phyloP scores from a whole-genome alignment of 495 filamentous ascomycete species.

The Penicillium goetzii region DNA sequence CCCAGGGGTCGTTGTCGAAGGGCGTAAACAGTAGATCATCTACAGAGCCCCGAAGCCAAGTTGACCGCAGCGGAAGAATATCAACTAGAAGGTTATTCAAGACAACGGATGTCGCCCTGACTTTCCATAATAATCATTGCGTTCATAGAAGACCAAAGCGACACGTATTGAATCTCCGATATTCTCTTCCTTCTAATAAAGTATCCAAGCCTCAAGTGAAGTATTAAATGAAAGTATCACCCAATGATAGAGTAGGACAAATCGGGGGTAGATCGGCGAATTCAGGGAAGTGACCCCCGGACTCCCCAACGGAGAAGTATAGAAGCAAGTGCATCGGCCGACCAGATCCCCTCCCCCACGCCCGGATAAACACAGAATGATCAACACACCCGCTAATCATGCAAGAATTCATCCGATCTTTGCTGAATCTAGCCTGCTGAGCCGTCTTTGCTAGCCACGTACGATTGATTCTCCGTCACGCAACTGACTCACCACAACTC shows the following conservation, averaged over 20 bases:
- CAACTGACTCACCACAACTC: neutral
- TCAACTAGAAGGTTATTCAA: neutral
- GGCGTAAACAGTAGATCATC: neutral
- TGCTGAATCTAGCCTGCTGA: neutral
- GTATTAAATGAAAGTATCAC: too few species aligned
- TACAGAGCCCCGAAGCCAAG: neutral
- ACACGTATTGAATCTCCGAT: too few species aligned
- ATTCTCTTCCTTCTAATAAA: too few species aligned
- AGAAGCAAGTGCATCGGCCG: conserved; percentile 33
- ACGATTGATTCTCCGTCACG: neutral
- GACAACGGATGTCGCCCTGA: neutral
- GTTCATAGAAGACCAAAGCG: too few species aligned
- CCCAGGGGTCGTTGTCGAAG: conserved; percentile 6
- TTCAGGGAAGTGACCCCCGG: neutral
- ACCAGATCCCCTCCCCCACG: conserved; percentile 6
- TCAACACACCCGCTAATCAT: neutral
- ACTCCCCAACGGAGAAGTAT: neutral
- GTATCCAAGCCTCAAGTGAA: neutral
- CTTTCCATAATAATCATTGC: neutral
- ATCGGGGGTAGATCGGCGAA: neutral
- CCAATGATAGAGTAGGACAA: neutral
- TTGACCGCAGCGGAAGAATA: neutral
- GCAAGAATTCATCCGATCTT: neutral
- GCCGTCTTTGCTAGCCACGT: neutral
- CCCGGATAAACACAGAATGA: neutral